A percentile compares a stretch with the other conserved stretches of the same genome.
These are phyloP conservation scores for Hypoxylon subgilvum DNA, from an alignment of 495 filamentous ascomycete genomes.

Conservation along the genomic window DNA sequence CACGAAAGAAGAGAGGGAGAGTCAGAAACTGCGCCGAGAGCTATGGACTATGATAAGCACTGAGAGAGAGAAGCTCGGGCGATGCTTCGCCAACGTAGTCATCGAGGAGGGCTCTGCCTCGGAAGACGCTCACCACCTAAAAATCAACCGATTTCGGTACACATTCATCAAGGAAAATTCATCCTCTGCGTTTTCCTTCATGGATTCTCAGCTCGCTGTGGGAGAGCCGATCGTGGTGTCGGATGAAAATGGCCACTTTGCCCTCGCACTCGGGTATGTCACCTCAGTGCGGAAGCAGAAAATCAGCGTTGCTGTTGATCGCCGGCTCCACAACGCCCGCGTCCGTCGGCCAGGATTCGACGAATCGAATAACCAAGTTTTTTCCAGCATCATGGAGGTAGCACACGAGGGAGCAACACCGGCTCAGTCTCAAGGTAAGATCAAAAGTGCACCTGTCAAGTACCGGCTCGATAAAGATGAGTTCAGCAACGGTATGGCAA, in stretches of 20 bases:
- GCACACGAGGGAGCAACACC: slow-evolving; percentile 57
- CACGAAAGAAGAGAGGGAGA: slow-evolving; percentile 90
- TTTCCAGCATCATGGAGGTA: slow-evolving; percentile 90
- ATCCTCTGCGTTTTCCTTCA: slow-evolving; percentile 71
- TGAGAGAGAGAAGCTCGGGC: slow-evolving; percentile 84
- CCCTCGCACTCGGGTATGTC: slow-evolving; percentile 89
- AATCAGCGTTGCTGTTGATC: slow-evolving; percentile 87
- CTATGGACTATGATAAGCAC: slow-evolving; percentile 93
- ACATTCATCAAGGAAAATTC: slow-evolving; percentile 73
- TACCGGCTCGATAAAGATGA: slow-evolving; percentile 97
- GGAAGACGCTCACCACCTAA: slow-evolving; percentile 69
- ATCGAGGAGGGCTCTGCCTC: slow-evolving; percentile 76
- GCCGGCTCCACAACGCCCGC: slow-evolving; percentile 83
- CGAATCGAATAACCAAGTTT: slow-evolving; percentile 75
- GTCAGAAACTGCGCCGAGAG: slow-evolving; percentile 81
- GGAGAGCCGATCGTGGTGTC: slow-evolving; percentile 97
- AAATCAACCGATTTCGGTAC: slow-evolving; percentile 90
- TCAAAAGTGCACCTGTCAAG: slow-evolving; percentile 61
- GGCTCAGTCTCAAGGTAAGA: slow-evolving; percentile 54
- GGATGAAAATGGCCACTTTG: slow-evolving; percentile 92
- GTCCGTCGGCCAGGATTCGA: slow-evolving; percentile 77
- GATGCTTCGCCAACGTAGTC: slow-evolving; percentile 68
- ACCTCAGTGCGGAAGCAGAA: slow-evolving; percentile 71
- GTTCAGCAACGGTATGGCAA: slow-evolving; percentile 96
- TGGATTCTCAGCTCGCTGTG: slow-evolving; percentile 85